Conservation (phyloP, 2,329 filamentous ascomycete genomes). For the Tolypocladium tundrense region DNA sequence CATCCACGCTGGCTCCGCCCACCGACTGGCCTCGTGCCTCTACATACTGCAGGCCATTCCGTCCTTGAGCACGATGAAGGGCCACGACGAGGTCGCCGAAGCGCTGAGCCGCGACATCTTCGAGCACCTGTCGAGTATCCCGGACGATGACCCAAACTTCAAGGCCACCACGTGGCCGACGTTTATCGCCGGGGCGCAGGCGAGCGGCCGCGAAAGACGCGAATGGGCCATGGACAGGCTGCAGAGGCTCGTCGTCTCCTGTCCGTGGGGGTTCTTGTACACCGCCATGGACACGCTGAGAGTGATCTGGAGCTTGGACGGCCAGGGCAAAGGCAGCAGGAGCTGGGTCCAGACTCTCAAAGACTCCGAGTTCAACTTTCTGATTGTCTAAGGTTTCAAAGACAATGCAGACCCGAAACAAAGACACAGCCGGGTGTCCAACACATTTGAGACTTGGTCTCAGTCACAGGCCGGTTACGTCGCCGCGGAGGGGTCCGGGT, state of each 20-base stretch:
- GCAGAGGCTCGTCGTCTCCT: constrained; percentile 26
- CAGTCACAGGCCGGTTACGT: not conserved
- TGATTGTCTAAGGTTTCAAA: constrained; percentile 26
- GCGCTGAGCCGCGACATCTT: constrained; percentile 34
- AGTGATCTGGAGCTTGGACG: constrained; percentile 31
- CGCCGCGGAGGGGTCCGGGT: too few relatives aligned
- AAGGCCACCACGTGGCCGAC: constrained; percentile 48
- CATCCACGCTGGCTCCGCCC: constrained; percentile 29
- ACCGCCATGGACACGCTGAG: constrained; percentile 35
- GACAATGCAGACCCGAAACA: not conserved
- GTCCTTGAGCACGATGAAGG: constrained; percentile 12
- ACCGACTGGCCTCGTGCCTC: constrained; percentile 33
- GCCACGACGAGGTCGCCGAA: constrained; percentile 17
- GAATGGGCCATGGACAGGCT: constrained; percentile 39
- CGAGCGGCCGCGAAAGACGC: constrained; percentile 28
- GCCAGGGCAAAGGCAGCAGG: constrained; percentile 13
- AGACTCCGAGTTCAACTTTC: constrained; percentile 28
- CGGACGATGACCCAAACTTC: constrained; percentile 38
- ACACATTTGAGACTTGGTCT: not conserved
- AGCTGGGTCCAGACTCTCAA: constrained; percentile 36
- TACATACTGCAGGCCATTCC: constrained; percentile 32
- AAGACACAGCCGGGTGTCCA: not conserved
- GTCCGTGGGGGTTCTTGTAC: constrained; percentile 38
- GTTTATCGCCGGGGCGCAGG: constrained; percentile 45
- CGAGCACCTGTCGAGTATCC: constrained; percentile 34